A percentile compares a stretch with the other conserved stretches of the same genome.
Evolutionary conservation across 2,329 filamentous ascomycete species (phyloP).

Genomic region (Penicillium olsonii): DNA sequence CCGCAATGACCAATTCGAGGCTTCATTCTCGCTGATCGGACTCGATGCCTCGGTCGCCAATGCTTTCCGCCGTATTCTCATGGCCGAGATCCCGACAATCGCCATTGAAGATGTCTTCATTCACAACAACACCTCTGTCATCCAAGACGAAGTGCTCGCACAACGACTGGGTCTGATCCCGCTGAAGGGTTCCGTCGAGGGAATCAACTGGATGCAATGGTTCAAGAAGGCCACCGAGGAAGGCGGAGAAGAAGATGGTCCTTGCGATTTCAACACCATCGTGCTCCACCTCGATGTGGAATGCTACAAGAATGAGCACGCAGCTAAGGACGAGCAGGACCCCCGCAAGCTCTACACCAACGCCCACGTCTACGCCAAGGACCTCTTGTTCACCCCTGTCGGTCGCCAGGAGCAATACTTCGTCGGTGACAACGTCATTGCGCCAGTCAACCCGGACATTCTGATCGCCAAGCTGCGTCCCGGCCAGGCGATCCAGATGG

Average conservation of each 20-base stretch:
- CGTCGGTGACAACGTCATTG: constrained; percentile 65
- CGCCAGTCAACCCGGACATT: constrained; percentile 85
- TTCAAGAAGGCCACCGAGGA: constrained; percentile 71
- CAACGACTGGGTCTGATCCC: constrained; percentile 89
- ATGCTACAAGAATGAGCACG: constrained; percentile 77
- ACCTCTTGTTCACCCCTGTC: constrained; percentile 74
- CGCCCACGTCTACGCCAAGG: constrained; percentile 76
- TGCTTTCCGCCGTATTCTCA: constrained; percentile 92
- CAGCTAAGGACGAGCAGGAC: constrained; percentile 72
- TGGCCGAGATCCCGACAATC: constrained; percentile 90
- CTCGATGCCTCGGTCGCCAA: constrained; percentile 93
- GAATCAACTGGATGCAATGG: constrained; percentile 80
- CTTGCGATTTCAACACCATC: constrained; percentile 82
- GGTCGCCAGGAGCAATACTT: constrained; percentile 74
- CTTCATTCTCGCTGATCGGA: constrained; percentile 88
- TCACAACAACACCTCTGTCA: constrained; percentile 94
- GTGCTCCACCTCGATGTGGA: constrained; percentile 73
- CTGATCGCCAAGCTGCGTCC: constrained; percentile 92
- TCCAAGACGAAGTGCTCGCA: constrained; percentile 95
- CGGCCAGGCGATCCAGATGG: constrained; percentile 80
- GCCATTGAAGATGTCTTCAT: constrained; percentile 94
- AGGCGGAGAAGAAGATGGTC: constrained; percentile 47
- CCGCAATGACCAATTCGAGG: constrained; percentile 73
- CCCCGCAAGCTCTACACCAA: constrained; percentile 82
- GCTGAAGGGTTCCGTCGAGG: constrained; percentile 75